Evolutionary conservation across 352 stramenopile species (phyloP).

Genomic region (Phytophthora gonapodyides): DNA sequence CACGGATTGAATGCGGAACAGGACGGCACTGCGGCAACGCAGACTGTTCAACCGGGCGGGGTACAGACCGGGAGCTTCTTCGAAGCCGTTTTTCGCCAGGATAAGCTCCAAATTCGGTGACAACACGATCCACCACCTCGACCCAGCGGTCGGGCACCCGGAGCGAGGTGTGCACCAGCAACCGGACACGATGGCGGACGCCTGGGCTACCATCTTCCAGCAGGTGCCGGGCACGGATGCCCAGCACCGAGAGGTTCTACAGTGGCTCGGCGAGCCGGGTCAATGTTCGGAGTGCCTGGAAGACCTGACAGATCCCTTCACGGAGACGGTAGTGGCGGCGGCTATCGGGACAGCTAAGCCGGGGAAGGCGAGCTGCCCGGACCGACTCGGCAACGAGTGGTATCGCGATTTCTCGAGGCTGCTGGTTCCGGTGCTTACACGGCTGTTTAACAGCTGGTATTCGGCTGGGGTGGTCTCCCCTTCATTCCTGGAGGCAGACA

Average conservation of each 20-base stretch:
- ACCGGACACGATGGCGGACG: constrained; percentile 1
- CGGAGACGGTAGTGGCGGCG: background rate
- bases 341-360: background rate
- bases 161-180: background rate
- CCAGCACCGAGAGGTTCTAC: no score
- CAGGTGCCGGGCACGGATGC: no score
- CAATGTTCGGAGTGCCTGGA: background rate
- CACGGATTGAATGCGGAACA: no score
- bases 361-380: constrained; percentile 9
- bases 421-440: background rate
- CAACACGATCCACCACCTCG: constrained; percentile 2
- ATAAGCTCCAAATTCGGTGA: constrained; percentile 2
- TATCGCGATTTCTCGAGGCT: background rate
- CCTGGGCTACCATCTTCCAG: background rate
- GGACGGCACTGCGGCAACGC: no score
- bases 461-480: background rate
- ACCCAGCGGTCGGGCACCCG: no score
- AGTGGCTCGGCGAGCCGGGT: no score
- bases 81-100: constrained; percentile 1
- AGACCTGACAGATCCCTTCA: background rate
- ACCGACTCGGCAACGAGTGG: constrained; percentile 10
- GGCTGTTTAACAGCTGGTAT: constrained; percentile 8
- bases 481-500: constrained; percentile 1
- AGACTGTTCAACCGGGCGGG: no score
- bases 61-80: no score